A percentile compares a stretch with the other conserved stretches of the same genome.
phyloP scores from a whole-genome alignment of 805 yeast species.

The Hermanozyma aechmeae region DNA sequence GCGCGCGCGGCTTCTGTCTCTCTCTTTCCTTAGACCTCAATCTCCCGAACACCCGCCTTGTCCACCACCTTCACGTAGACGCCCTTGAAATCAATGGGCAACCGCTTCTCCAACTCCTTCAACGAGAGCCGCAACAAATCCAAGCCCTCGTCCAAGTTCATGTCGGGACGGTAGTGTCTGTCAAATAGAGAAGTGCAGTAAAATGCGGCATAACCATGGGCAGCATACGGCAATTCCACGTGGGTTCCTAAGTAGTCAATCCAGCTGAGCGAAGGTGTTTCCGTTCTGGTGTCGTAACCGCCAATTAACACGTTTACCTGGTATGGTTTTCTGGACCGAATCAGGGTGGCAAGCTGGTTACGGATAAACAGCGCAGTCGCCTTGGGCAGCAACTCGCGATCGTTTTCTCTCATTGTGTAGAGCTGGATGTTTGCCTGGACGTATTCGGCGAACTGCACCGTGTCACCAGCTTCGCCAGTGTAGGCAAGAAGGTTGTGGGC shows the following conservation, averaged over 20 bases:
- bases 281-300: slow-evolving; percentile 58
- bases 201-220: slow-evolving; percentile 98
- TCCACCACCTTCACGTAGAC: slow-evolving; percentile 59
- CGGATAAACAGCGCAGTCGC: slow-evolving; percentile 87
- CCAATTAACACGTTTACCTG: slow-evolving; percentile 89
- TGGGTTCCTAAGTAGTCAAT: slow-evolving; percentile 92
- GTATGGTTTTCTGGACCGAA: slow-evolving; percentile 86
- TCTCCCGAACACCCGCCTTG: slow-evolving; percentile 45
- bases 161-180: slow-evolving; percentile 74
- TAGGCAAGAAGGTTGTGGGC: slow-evolving; percentile 75
- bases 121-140: slow-evolving; percentile 64
- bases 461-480: slow-evolving; percentile 95
- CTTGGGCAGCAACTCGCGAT: slow-evolving; percentile 66
- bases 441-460: slow-evolving; percentile 90
- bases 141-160: slow-evolving; percentile 72
- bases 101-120: slow-evolving; percentile 69
- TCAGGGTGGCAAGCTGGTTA: slow-evolving; percentile 74
- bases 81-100: slow-evolving; percentile 95
- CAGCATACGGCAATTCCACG: slow-evolving; percentile 88
- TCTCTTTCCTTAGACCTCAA: no score
- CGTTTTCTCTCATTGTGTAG: slow-evolving; percentile 75
- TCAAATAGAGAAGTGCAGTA: slow-evolving; percentile 86
- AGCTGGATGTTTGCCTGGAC: slow-evolving; percentile 88
- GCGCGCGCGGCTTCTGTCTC: no score
- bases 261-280: slow-evolving; percentile 67